Evolutionary conservation across 202 grass and related monocot genomes (phyloP).

Genomic region (Panicum virgatum): DNA sequence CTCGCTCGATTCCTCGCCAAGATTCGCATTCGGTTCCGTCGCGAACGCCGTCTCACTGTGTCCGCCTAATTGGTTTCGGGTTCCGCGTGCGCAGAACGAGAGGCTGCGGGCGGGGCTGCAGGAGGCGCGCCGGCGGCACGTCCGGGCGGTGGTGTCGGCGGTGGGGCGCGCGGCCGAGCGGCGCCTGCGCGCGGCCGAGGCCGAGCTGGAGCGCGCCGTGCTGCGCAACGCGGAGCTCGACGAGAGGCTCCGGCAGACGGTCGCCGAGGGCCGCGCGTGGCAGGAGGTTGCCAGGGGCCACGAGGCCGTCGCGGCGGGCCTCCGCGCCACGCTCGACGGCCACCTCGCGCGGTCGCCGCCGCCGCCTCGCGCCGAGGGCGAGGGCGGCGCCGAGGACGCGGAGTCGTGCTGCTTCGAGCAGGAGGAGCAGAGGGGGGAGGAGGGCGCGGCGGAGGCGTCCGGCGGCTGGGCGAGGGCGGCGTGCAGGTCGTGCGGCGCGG

Average conservation of each 20-base stretch:
- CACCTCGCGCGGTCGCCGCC: conserved; percentile 25
- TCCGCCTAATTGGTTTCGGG: too few species aligned
- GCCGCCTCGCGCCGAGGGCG: neutral
- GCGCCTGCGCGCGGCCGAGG: conserved; percentile 47
- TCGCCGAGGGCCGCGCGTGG: conserved; percentile 57
- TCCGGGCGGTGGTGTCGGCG: conserved; percentile 26
- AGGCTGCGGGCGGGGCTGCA: conserved; percentile 47
- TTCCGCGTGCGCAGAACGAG: conserved; percentile 41
- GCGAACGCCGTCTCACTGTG: neutral
- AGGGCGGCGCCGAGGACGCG: conserved; percentile 49
- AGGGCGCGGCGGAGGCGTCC: neutral
- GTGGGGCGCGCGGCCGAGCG: conserved; percentile 26
- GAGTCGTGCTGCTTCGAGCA: conserved; percentile 49
- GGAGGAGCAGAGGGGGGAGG: neutral
- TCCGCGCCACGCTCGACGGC: conserved; percentile 58
- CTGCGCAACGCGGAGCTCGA: conserved; percentile 54
- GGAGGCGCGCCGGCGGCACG: conserved; percentile 46
- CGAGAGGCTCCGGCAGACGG: conserved; percentile 49
- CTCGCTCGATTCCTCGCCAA: neutral
- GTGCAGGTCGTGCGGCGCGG: conserved; percentile 47
- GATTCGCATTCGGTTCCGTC: neutral
- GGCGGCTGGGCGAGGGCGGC: neutral
- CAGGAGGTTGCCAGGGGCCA: conserved; percentile 43
- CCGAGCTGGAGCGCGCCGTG: conserved; percentile 43
- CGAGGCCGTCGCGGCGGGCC: conserved; percentile 48